Evolutionary conservation across 2,329 filamentous ascomycete genomes (phyloP).

Genomic region (Colletotrichum sp.): DNA sequence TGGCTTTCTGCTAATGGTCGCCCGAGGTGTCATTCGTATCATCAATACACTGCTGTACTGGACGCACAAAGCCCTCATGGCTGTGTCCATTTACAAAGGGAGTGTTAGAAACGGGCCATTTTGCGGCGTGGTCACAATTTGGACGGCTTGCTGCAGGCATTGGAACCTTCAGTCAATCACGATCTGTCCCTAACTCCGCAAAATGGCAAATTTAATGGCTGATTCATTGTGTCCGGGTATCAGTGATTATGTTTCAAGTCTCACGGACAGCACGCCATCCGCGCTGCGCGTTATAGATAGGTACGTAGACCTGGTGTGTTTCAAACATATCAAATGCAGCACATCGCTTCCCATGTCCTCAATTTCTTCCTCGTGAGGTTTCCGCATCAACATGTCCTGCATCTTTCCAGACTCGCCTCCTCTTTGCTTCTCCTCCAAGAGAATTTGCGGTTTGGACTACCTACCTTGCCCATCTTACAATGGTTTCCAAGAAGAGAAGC

Average conservation of each 20-base stretch:
- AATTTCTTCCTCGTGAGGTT: neutral
- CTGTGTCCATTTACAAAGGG: neutral
- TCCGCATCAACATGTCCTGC: neutral
- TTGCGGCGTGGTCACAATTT: neutral
- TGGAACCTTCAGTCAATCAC: neutral
- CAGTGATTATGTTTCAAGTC: neutral
- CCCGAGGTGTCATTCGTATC: neutral
- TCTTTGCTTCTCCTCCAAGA: neutral
- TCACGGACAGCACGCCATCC: neutral
- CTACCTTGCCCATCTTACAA: neutral
- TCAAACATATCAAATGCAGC: neutral
- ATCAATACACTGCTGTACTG: neutral
- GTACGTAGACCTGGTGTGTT: neutral
- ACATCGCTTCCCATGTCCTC: neutral
- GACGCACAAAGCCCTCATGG: neutral
- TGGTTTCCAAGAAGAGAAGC: neutral
- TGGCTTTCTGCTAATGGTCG: neutral
- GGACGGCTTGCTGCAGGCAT: neutral
- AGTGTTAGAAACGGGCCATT: neutral
- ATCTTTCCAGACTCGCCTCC: neutral
- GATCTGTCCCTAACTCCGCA: neutral
- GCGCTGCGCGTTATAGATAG: neutral
- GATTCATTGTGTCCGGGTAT: neutral
- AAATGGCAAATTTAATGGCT: neutral
- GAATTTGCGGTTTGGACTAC: rapidly evolving